These are phyloP conservation scores for Calonectria leucothoes DNA, from an alignment of 2,329 filamentous ascomycete species.

Conservation along the genomic window DNA sequence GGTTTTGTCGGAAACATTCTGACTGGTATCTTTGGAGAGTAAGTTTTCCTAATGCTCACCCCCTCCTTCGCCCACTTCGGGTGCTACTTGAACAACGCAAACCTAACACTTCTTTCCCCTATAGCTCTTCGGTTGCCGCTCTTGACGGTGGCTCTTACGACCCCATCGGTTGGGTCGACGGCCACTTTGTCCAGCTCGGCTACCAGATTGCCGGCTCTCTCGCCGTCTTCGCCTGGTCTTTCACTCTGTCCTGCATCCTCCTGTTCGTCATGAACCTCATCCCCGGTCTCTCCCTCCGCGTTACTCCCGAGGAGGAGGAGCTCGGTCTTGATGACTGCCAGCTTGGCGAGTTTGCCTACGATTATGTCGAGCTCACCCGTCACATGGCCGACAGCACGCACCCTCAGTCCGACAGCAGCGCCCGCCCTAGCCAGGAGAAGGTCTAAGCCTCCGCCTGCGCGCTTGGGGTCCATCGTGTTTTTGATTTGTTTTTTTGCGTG, in stretches of 20 bases:
- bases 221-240: constrained; percentile 74
- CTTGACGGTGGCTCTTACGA: constrained; percentile 74
- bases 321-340: constrained; percentile 79
- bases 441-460: constrained; percentile 5
- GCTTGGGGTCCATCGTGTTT: neutral
- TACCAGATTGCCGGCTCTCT: constrained; percentile 77
- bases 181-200: constrained; percentile 77
- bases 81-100: neutral
- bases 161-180: constrained; percentile 76
- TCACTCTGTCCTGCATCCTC: constrained; percentile 75
- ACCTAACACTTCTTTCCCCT: constrained; percentile 27
- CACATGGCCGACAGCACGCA: constrained; percentile 65
- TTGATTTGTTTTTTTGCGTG: neutral
- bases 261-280: constrained; percentile 78
- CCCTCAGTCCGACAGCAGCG: constrained; percentile 34
- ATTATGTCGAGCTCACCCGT: constrained; percentile 78
- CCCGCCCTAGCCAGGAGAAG: constrained; percentile 47
- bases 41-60: constrained; percentile 44
- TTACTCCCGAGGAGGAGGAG: constrained; percentile 74
- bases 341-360: constrained; percentile 86
- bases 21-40: constrained; percentile 82
- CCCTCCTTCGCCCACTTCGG: neutral
- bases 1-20: constrained; percentile 84
- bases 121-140: constrained; percentile 75
- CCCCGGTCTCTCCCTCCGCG: constrained; percentile 77